Evolutionary conservation across 371 early-diverging fungal species (phyloP).

Genomic region (Mortierella sp.): DNA sequence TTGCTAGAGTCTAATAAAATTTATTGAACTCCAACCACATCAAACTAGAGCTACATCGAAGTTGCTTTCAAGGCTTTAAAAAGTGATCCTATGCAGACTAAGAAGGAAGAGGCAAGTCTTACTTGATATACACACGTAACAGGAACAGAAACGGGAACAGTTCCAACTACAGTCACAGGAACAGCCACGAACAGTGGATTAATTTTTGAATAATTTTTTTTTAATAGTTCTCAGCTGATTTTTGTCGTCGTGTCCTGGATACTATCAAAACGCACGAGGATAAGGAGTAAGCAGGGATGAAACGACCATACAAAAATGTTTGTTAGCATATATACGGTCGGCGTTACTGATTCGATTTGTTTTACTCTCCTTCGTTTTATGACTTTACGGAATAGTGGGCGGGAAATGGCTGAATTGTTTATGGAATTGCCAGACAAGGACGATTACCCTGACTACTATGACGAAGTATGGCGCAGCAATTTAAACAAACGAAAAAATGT

Average conservation of each 20-base stretch:
- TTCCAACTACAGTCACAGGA: not conserved
- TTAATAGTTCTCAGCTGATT: slow-evolving; percentile 41
- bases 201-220: not conserved
- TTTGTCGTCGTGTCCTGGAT: slow-evolving; percentile 38
- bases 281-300: slow-evolving; percentile 20
- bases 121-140: too few species aligned
- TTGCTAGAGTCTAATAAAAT: not conserved
- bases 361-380: not conserved
- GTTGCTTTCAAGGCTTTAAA: slow-evolving; percentile 19
- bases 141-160: too few species aligned
- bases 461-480: slow-evolving; percentile 65
- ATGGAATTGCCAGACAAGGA: slow-evolving; percentile 78
- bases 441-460: slow-evolving; percentile 94
- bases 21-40: too few species aligned
- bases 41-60: slow-evolving; percentile 29
- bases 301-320: not conserved
- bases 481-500: not conserved
- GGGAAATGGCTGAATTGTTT: slow-evolving; percentile 81
- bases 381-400: slow-evolving; percentile 59
- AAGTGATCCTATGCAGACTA: slow-evolving; percentile 23
- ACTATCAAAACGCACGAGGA: slow-evolving; percentile 41
- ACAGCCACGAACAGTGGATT: too few species aligned
- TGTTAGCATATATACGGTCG: not conserved
- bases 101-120: slow-evolving; percentile 23
- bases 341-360: too few species aligned